Evolutionary conservation across 768 basidiomycete species (phyloP), one percentile per base, ranked within the genome.

Genomic region (Termitomyces sp.): DNA sequence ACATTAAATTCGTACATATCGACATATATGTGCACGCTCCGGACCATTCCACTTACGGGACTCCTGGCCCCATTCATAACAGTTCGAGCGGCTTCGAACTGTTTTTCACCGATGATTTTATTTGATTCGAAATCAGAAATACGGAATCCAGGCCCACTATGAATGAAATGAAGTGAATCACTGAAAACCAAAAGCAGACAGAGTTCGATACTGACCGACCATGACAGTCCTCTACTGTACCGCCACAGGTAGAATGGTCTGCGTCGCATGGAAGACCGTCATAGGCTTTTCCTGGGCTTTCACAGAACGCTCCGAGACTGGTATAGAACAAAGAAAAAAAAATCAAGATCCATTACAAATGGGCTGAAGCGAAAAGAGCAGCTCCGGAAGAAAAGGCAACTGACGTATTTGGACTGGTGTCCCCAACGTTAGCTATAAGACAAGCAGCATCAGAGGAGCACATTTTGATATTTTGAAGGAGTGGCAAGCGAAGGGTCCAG

Each of bases 401-500:
- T 64, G 55, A 88, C 85, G 85, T 89, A 65, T 92, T 90, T 12
- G 88, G 88, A 58, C 78, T 87, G 28, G 85, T 87, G 63, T 89
- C 87, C 3, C 89, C 87, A 42, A 90, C 87, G 58, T 89, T 89
- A n/a, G 87, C 86, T 88, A 61, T 12, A 61, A 38, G 24, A 58
- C 35, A n/a, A 46, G 7, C 2, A 44, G 15, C 35, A 50, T 53
- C 48, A 60, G 50, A 32, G 51, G 50, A 60, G 30, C 35, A 52
- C 49, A 37, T 37, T 32, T 14, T 48, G 14, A 19, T 24, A 22
- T 24, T 35, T 30, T 7, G 10, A 42, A 21, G n/a, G 37, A 38
- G 32, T 24, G 50, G 21, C 26, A 24, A 40, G 15, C 15, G 11
- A n/a, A 24, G 26, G 14, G 5, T 45, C 41, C 17, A 37, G 30